These are phyloP conservation scores for Fusarium piperis DNA, from an alignment of 2,329 filamentous ascomycete genomes.

Conservation along the genomic window DNA sequence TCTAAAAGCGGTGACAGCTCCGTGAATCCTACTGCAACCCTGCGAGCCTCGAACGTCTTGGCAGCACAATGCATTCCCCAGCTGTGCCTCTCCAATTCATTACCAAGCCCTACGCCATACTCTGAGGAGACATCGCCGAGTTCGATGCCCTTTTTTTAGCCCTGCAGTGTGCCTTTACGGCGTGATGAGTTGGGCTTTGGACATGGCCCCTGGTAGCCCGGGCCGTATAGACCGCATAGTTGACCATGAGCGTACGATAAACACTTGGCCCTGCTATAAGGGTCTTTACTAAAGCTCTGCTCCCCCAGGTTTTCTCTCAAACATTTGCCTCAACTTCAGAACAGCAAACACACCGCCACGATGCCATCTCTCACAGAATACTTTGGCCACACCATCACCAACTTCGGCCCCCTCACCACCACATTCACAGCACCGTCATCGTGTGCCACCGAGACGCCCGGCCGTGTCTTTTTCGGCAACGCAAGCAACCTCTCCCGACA, in stretches of 20 bases:
- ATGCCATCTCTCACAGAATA: slow-evolving; percentile 41
- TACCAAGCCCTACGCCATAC: background rate
- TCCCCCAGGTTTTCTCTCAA: background rate
- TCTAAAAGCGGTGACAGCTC: background rate
- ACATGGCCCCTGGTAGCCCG: background rate
- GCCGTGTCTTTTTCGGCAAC: slow-evolving; percentile 7
- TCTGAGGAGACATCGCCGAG: slow-evolving; percentile 2
- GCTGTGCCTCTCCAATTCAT: background rate
- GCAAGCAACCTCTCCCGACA: background rate
- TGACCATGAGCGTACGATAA: background rate
- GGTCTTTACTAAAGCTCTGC: background rate
- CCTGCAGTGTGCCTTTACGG: background rate
- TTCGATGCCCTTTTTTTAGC: background rate
- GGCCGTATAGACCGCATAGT: background rate
- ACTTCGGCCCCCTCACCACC: slow-evolving; percentile 45
- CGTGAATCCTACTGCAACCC: background rate
- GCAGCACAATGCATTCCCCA: background rate
- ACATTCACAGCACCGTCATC: slow-evolving; percentile 40
- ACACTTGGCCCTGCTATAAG: background rate
- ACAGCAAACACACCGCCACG: background rate
- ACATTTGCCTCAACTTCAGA: background rate
- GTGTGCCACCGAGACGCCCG: slow-evolving; percentile 27
- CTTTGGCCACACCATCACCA: slow-evolving; percentile 37
- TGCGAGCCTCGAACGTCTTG: background rate
- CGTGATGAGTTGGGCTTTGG: background rate